Evolutionary conservation across 2,329 filamentous ascomycete genomes (phyloP), one percentile per base, ranked within the genome.

Genomic region (Aspergillus latus): DNA sequence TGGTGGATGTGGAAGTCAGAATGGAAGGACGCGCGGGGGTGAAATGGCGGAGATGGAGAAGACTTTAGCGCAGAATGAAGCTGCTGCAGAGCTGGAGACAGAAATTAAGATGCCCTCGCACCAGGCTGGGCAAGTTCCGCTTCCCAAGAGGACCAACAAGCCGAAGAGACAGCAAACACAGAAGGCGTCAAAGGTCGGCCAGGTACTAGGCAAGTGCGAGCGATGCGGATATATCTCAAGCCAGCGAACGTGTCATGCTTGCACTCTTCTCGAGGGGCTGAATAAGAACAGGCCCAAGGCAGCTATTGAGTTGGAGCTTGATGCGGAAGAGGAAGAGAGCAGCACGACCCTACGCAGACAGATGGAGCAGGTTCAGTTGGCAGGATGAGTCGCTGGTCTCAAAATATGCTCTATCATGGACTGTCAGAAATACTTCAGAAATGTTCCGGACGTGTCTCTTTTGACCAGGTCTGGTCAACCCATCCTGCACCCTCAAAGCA

Each of bases 221-320:
- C 87, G 85, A 51, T 99, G 94, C 66, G 94, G 94, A 11, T 99
- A 97, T 71, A 89, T 99, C 74, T 96, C 94, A 2, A 97, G 92
- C 66, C 94, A 99, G 73, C 83, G 85, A 30, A 84, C 97, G 39
- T 99, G 94, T 75, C 96, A 99, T 74, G 94, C 94, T 0, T 99
- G 94, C 71, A 88, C 87, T 59, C 78, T 99, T 44, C 82, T 99
- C 2, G 92, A 97, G 65, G 90, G 89, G 0, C 74, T 99, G 47
- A 99, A 99, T 71, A 97, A 94, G 67, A 84, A 79, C 59, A 67
- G 77, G 9, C 80, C 80, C 32, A 76, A 74, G 64, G 78, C 74
- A 6, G 65, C 71, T 6, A 78, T 80, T 34, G 74, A 78, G 8
- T 78, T 80, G 45, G 74, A 78, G 28, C 65, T 77, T 34, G 71